These are phyloP conservation scores for Aureobasidium subglaciale DNA, from an alignment of 2,329 filamentous ascomycete species.

Conservation along the genomic window DNA sequence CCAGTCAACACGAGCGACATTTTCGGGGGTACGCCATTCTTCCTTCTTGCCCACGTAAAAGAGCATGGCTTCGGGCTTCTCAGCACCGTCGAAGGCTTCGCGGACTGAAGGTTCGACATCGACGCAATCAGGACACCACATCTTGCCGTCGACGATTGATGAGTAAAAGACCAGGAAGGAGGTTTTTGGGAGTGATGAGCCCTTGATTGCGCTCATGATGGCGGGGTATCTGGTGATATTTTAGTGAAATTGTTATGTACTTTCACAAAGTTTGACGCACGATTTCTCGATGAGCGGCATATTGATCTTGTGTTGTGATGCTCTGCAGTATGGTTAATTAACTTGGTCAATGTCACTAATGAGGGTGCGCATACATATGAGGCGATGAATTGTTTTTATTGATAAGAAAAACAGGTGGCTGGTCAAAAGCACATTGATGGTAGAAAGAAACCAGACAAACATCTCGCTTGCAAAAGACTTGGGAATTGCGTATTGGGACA, in stretches of 20 bases:
- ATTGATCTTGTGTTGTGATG: neutral
- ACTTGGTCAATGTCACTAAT: too few species aligned
- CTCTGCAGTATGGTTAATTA: neutral
- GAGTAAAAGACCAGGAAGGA: constrained; percentile 6
- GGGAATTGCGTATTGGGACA: too few species aligned
- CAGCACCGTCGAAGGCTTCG: neutral
- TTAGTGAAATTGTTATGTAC: neutral
- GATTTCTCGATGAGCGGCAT: constrained; percentile 9
- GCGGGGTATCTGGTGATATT: neutral
- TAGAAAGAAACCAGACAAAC: neutral
- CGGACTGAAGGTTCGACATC: neutral
- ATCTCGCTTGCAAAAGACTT: constrained; percentile 9
- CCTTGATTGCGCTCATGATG: constrained; percentile 3
- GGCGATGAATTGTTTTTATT: too few species aligned
- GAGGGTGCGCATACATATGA: neutral
- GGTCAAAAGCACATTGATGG: constrained; percentile 3
- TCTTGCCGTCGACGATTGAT: neutral
- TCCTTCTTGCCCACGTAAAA: constrained; percentile 8
- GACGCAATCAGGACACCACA: constrained; percentile 10
- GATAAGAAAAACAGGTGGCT: neutral
- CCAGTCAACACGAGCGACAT: constrained; percentile 5
- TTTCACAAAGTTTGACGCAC: too few species aligned
- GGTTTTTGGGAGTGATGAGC: neutral
- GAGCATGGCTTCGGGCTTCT: neutral
- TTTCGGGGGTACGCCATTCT: neutral